Conservation (phyloP, 305 asterid species). For the Caryopteris hybrid region DNA sequence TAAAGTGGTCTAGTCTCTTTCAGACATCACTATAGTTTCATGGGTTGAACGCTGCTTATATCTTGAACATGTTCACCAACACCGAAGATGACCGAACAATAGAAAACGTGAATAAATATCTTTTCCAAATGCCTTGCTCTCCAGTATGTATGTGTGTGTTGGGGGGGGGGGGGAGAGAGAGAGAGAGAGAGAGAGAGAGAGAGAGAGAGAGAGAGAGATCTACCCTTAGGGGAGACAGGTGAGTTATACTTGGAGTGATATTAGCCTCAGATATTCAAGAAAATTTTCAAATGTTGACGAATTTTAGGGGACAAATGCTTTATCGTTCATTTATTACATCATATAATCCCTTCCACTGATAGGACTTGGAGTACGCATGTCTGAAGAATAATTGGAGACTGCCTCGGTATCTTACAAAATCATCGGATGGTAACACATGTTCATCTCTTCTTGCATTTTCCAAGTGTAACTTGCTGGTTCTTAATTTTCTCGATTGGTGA, state of each 20-base stretch:
- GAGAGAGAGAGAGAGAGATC: neutral
- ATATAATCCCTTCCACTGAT: slow-evolving; percentile 1
- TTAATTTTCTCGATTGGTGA: neutral
- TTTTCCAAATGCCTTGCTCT: too few species aligned
- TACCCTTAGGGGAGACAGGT: neutral
- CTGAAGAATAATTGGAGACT: slow-evolving; percentile 40
- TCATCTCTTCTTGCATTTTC: neutral
- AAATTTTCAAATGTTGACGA: neutral
- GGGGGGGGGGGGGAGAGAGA: too few species aligned
- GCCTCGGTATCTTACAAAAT: slow-evolving; percentile 27
- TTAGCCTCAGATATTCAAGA: neutral
- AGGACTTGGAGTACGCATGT: slow-evolving; percentile 48
- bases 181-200: too few species aligned
- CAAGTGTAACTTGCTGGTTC: neutral
- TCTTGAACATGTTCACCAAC: neutral
- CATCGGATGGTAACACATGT: slow-evolving; percentile 39
- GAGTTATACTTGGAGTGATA: neutral
- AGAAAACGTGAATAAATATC: too few species aligned
- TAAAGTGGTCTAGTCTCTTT: neutral
- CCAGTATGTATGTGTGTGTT: neutral
- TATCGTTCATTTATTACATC: neutral
- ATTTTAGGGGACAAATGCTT: too few species aligned
- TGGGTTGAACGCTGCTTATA: neutral
- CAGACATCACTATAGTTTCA: neutral
- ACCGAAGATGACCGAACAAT: too few species aligned